Conservation (phyloP, 306 rosid genomes). For the Lathyrus aphaca region DNA sequence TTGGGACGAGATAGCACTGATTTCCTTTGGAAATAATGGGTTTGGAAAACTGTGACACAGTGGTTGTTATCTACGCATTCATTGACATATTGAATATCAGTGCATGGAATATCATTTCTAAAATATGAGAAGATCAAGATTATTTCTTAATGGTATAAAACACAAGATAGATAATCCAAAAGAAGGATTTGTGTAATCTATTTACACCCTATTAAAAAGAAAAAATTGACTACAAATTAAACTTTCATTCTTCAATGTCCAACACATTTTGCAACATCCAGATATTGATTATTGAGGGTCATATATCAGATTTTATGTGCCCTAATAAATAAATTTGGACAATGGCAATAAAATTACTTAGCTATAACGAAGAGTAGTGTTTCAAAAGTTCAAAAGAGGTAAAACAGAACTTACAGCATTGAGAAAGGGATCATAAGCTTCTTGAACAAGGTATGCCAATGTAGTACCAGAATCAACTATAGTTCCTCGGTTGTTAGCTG, state of each 20-base stretch:
- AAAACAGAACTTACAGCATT: constrained; percentile 68
- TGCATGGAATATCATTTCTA: constrained; percentile 13
- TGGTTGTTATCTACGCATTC: constrained; percentile 63
- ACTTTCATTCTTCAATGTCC: constrained; percentile 4
- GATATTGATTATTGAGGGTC: constrained; percentile 4
- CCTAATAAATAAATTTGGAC: constrained; percentile 13
- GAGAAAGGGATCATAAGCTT: constrained; percentile 90
- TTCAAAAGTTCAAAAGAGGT: constrained; percentile 12
- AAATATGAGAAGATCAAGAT: constrained; percentile 2
- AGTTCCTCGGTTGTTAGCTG: constrained; percentile 80
- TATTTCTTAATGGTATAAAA: constrained; percentile 13
- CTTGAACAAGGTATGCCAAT: constrained; percentile 84
- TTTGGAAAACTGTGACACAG: constrained; percentile 65
- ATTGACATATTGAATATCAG: constrained; percentile 40
- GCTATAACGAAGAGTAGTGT: constrained; percentile 8
- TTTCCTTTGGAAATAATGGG: constrained; percentile 78
- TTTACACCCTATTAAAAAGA: background rate
- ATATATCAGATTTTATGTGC: constrained; percentile 9
- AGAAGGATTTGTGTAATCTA: constrained; percentile 17
- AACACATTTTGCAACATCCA: constrained; percentile 3
- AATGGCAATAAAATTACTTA: constrained; percentile 15
- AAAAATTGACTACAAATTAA: background rate
- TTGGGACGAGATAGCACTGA: constrained; percentile 82
- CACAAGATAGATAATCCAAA: constrained; percentile 13
- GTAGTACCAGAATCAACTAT: constrained; percentile 95